Conservation (phyloP, 106 monocot genomes). For the Acorus calamus region DNA sequence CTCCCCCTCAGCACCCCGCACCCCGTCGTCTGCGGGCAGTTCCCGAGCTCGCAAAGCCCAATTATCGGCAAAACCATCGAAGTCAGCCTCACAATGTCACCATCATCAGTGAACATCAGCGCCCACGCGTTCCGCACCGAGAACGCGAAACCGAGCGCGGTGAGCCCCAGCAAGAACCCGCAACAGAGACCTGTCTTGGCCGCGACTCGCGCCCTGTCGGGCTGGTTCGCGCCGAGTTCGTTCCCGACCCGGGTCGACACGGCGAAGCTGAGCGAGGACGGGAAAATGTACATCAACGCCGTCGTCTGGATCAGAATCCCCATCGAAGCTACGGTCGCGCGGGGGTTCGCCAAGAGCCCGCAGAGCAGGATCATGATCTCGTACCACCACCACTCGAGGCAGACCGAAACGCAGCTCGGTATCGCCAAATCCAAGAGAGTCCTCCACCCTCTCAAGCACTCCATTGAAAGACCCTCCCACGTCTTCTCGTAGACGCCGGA, state of each 20-base stretch:
- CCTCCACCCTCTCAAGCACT: conserved; percentile 16
- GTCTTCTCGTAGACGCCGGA: conserved; percentile 17
- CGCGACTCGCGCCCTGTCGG: no score
- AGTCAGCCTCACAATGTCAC: conserved; percentile 13
- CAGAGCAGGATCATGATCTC: conserved; percentile 22
- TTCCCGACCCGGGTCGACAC: no score
- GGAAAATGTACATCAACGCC: neutral
- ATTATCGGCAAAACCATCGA: conserved; percentile 29
- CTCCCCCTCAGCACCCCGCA: conserved; percentile 48
- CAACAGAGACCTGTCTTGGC: no score
- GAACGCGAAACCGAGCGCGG: conserved; percentile 22
- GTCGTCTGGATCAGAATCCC: conserved; percentile 50
- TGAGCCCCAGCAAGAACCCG: neutral
- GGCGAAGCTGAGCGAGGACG: conserved; percentile 8
- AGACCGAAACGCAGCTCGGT: conserved; percentile 37
- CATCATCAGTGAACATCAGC: conserved; percentile 27
- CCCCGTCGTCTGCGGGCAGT: conserved; percentile 52
- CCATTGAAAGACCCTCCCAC: neutral
- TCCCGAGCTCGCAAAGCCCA: conserved; percentile 40
- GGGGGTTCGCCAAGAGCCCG: conserved; percentile 33
- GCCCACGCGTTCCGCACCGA: conserved; percentile 30
- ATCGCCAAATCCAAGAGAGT: conserved; percentile 25
- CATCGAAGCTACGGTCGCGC: conserved; percentile 42
- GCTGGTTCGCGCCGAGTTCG: no score
- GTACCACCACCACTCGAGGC: no score